These are phyloP conservation scores for Hymenoscyphus linearis DNA, from an alignment of 2,329 filamentous ascomycete genomes.

Conservation along the genomic window DNA sequence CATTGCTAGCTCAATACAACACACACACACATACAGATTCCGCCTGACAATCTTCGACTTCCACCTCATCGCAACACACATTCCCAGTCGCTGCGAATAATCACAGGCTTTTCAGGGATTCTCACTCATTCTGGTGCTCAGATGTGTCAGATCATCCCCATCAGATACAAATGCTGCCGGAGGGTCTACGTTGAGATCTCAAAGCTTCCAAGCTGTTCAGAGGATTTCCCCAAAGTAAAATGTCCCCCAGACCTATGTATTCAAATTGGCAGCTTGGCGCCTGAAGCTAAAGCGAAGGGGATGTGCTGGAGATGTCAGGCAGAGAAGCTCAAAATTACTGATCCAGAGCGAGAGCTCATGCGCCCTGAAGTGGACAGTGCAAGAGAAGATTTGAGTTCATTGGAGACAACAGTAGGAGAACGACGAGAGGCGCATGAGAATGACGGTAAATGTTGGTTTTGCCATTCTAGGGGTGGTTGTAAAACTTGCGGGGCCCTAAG, in stretches of 20 bases:
- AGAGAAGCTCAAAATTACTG: not conserved
- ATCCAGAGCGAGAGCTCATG: conserved; percentile 14
- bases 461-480: conserved; percentile 16
- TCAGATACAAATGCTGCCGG: conserved; percentile 24
- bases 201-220: conserved; percentile 21
- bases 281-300: conserved; percentile 10
- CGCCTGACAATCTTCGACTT: not conserved
- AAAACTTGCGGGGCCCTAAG: conserved; percentile 13
- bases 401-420: conserved; percentile 12
- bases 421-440: conserved; percentile 15
- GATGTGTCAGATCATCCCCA: conserved; percentile 27
- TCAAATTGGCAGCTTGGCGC: conserved; percentile 9
- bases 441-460: conserved; percentile 22
- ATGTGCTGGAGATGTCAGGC: conserved; percentile 28
- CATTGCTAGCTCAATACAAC: not conserved
- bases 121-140: not conserved
- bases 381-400: conserved; percentile 17
- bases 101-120: not conserved
- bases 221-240: conserved; percentile 24
- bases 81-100: not conserved
- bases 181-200: conserved; percentile 22
- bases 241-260: conserved; percentile 27
- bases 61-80: not conserved
- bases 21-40: not conserved
- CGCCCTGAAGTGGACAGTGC: conserved; percentile 26